Evolutionary conservation across 2,329 filamentous ascomycete genomes (phyloP), one percentile per base, ranked within the genome.

Genomic region (Fonsecaea nubica): DNA sequence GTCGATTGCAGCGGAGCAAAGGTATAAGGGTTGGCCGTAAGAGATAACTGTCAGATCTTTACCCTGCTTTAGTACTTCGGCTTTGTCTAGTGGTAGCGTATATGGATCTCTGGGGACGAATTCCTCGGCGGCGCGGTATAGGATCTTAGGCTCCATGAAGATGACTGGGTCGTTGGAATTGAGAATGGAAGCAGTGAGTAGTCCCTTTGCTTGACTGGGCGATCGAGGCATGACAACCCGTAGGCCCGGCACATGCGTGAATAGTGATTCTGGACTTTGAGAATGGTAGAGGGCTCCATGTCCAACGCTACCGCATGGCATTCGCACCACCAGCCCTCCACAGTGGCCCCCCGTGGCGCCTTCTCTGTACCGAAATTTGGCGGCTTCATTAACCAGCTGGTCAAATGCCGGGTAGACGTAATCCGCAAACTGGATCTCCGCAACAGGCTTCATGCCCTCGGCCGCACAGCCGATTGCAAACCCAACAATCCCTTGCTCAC

Each of bases 361-460:
- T 72, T 89, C 86, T 57, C 93, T 85, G 78, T 92, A 97, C 63
- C 93, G 85, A 75, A 91, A 90, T 80, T 97, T 97, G 67, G 92
- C 92, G 0, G 92, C 93, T 79, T 97, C 93, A 74, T 97, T 97
- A 75, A 97, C 92, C 36, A 97, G 86, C 81, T 97, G 93, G 75
- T 97, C 93, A 74, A 96, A 97, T 0, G 93, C 93, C 2, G 93
- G 93, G 77, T 89, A 97, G 62, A 97, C 89, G 77, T 97, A 97
- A 77, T 97, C 93, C 66, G 93, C 93, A 75, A 97, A 97, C 77
- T 97, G 93, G 63, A 97, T 93, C 81, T 99, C 95, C 0, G 94
- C 94, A 30, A 98, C 87, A 0, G 95, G 92, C 64, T 90, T 90
- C 91, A 97, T 93, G 30, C 94, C 94, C 80, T 97, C 91, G 6